Evolutionary conservation across 2,329 filamentous ascomycete species (phyloP).

Genomic region (Colletotrichum sansevieriae): DNA sequence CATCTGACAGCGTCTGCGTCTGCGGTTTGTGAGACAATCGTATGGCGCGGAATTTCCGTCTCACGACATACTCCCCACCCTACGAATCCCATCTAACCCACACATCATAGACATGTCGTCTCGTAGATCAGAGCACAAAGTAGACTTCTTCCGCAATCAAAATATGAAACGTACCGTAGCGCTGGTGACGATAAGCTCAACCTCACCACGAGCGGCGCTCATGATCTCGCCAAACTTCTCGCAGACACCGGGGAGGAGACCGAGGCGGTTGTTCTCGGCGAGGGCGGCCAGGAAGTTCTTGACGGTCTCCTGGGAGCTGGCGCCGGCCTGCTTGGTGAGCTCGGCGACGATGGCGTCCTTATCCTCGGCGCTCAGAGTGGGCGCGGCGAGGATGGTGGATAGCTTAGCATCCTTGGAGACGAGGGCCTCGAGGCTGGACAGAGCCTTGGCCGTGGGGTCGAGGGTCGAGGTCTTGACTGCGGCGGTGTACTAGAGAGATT

Average conservation of each 20-base stretch:
- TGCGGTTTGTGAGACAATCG: background rate
- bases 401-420: constrained; percentile 90
- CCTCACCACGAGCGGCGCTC: constrained; percentile 89
- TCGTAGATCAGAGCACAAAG: background rate
- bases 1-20: background rate
- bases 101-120: background rate
- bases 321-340: constrained; percentile 85
- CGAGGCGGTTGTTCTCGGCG: constrained; percentile 96
- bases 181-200: constrained; percentile 92
- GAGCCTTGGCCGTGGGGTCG: constrained; percentile 85
- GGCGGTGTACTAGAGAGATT: constrained; percentile 85
- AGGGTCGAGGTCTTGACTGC: constrained; percentile 88
- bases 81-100: background rate
- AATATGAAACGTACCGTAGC: constrained; percentile 77
- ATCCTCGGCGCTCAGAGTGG: constrained; percentile 82
- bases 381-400: constrained; percentile 78
- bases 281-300: constrained; percentile 94
- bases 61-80: background rate
- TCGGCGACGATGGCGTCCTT: constrained; percentile 89
- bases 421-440: constrained; percentile 77
- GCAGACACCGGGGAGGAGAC: constrained; percentile 83
- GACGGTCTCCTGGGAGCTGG: constrained; percentile 80
- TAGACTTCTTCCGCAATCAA: too few species aligned
- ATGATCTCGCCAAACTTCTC: constrained; percentile 91
- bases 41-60: constrained; percentile 1